phyloP scores from a whole-genome alignment of 495 filamentous ascomycete species.

The Podospora didyma region DNA sequence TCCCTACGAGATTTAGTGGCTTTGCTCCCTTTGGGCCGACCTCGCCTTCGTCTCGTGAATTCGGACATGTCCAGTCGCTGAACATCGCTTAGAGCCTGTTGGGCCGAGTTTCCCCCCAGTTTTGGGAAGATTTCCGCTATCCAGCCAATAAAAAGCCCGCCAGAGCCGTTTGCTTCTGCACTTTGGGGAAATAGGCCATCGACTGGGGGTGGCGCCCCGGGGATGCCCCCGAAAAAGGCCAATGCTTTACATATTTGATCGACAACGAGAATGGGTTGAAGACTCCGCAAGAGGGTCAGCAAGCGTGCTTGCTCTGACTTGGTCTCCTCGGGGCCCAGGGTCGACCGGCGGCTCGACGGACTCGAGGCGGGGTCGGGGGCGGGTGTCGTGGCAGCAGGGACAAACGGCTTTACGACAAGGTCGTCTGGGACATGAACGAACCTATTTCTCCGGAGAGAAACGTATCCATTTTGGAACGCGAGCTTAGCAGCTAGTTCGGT shows the following conservation, averaged over 20 bases:
- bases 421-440: constrained; percentile 31
- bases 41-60: constrained; percentile 38
- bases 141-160: constrained; percentile 55
- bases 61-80: constrained; percentile 18
- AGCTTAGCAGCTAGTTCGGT: constrained; percentile 49
- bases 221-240: constrained; percentile 55
- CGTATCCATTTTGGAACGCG: constrained; percentile 48
- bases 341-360: constrained; percentile 13
- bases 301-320: constrained; percentile 54
- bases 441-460: constrained; percentile 44
- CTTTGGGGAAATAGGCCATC: constrained; percentile 51
- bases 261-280: constrained; percentile 49
- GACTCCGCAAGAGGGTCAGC: constrained; percentile 47
- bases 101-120: constrained; percentile 24
- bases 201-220: constrained; percentile 49
- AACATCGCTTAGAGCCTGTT: constrained; percentile 19
- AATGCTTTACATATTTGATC: constrained; percentile 56
- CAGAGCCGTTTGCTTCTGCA: constrained; percentile 49
- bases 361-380: background rate
- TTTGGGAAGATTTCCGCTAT: constrained; percentile 55
- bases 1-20: constrained; percentile 45
- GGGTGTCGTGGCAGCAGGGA: constrained; percentile 7
- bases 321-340: constrained; percentile 44
- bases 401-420: constrained; percentile 18
- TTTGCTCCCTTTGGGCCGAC: constrained; percentile 51